These are phyloP conservation scores for Gastrodia elata DNA, from an alignment of 106 monocot species.

Conservation along the genomic window DNA sequence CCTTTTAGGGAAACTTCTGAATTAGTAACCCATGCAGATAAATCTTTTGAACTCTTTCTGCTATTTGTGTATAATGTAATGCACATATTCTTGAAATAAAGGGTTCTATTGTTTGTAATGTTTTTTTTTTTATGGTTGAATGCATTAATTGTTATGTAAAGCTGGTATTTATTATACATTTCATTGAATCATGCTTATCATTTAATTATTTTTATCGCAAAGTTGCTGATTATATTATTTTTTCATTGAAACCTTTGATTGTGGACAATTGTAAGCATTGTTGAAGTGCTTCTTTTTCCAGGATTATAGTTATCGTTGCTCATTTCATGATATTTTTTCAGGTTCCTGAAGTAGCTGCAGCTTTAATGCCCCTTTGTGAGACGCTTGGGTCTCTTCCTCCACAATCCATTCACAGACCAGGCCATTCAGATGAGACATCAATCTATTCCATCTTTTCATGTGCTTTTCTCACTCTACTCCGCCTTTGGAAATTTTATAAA, in stretches of 20 bases:
- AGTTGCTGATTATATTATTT: too few species aligned
- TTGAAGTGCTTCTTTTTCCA: background rate
- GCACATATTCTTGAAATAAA: too few species aligned
- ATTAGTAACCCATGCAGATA: too few species aligned
- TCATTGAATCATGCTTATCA: too few species aligned
- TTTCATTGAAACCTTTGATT: too few species aligned
- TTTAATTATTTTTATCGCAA: too few species aligned
- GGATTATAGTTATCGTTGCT: background rate
- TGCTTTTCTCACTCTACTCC: conserved; percentile 89
- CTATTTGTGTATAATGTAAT: too few species aligned
- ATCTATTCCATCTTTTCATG: conserved; percentile 79
- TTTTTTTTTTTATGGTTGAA: too few species aligned
- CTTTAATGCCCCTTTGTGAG: conserved; percentile 89
- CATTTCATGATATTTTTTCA: conserved; percentile 12
- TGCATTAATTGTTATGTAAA: too few species aligned
- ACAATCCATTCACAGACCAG: conserved; percentile 30
- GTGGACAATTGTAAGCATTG: background rate
- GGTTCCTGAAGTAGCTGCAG: conserved; percentile 87
- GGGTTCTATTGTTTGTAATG: too few species aligned
- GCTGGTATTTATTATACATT: too few species aligned
- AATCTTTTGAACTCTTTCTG: background rate
- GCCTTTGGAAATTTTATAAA: conserved; percentile 86
- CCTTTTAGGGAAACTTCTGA: too few species aligned
- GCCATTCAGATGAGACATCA: conserved; percentile 40
- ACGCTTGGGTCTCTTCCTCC: conserved; percentile 69